Percentiles rank a stretch among this genome's conserved stretches.
Conservation (phyloP, 2,329 filamentous ascomycete genomes). For the Penicillium sp. region DNA sequence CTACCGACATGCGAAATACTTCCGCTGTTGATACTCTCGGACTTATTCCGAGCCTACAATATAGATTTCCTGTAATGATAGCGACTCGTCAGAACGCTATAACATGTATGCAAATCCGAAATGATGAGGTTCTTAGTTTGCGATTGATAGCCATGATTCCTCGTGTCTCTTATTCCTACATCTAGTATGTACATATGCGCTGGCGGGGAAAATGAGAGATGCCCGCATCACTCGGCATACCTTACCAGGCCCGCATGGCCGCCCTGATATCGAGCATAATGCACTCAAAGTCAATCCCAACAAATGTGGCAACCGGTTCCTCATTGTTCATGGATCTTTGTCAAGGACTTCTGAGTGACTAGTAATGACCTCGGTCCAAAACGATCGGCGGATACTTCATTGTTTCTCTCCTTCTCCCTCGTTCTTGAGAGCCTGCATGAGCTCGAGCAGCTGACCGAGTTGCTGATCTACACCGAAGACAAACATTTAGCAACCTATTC, state of each 20-base stretch:
- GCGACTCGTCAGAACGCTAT: too few species aligned
- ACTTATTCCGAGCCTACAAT: too few species aligned
- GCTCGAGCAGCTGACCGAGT: slow-evolving; percentile 86
- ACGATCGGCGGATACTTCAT: slow-evolving; percentile 18
- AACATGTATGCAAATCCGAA: background rate
- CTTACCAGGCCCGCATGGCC: background rate
- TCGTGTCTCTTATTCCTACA: slow-evolving; percentile 1
- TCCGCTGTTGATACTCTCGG: too few species aligned
- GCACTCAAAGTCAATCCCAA: background rate
- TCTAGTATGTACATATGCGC: slow-evolving; percentile 16
- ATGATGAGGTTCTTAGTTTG: background rate
- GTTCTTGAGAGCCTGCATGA: slow-evolving; percentile 76
- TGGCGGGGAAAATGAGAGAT: slow-evolving; percentile 14
- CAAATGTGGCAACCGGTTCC: background rate
- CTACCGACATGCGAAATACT: too few species aligned
- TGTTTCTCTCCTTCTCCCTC: slow-evolving; percentile 38
- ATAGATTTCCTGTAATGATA: too few species aligned
- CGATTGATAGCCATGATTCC: background rate
- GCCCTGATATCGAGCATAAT: background rate
- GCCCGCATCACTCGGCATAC: slow-evolving; percentile 17
- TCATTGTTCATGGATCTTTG: background rate
- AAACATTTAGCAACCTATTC: background rate
- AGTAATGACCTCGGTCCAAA: background rate
- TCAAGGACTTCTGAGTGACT: background rate
- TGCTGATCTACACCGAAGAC: slow-evolving; percentile 69